Evolutionary conservation across 306 rosid species (phyloP).

Genomic region (Trichosanthes cucumerina): DNA sequence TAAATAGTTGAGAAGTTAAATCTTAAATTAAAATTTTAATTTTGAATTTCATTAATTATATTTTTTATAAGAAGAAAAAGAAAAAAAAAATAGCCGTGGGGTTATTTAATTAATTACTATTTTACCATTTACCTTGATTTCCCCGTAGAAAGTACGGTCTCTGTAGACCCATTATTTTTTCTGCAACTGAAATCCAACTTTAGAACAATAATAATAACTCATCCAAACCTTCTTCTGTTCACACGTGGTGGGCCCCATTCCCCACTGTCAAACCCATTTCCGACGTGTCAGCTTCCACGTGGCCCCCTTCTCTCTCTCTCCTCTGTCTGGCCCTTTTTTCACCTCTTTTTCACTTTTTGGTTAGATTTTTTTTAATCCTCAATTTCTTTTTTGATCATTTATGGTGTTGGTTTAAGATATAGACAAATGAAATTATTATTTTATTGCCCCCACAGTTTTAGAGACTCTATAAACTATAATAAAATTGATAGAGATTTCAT

Average conservation of each 20-base stretch:
- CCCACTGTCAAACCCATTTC: not conserved
- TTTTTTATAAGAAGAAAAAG: too few relatives aligned
- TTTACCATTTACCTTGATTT: not conserved
- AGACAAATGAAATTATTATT: too few relatives aligned
- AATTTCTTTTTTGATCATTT: too few relatives aligned
- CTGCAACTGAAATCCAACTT: not conserved
- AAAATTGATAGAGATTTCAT: too few relatives aligned
- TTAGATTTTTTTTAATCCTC: not conserved
- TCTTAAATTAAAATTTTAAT: too few relatives aligned
- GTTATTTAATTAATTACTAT: not conserved
- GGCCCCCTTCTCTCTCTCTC: too few relatives aligned
- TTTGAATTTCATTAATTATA: too few relatives aligned
- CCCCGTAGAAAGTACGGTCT: not conserved
- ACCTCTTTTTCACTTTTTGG: not conserved
- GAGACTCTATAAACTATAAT: too few relatives aligned
- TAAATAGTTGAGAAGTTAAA: too few relatives aligned
- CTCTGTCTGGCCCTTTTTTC: too few relatives aligned
- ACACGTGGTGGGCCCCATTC: not conserved
- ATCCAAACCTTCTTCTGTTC: not conserved
- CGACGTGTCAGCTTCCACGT: not conserved
- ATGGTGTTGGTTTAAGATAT: too few relatives aligned
- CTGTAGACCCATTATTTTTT: not conserved
- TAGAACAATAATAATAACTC: not conserved
- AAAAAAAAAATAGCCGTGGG: not conserved
- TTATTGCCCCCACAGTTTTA: too few relatives aligned